Evolutionary conservation across 805 yeast genomes (phyloP), one percentile per base, ranked within the genome.

Genomic region (Lipomyces japonicus): DNA sequence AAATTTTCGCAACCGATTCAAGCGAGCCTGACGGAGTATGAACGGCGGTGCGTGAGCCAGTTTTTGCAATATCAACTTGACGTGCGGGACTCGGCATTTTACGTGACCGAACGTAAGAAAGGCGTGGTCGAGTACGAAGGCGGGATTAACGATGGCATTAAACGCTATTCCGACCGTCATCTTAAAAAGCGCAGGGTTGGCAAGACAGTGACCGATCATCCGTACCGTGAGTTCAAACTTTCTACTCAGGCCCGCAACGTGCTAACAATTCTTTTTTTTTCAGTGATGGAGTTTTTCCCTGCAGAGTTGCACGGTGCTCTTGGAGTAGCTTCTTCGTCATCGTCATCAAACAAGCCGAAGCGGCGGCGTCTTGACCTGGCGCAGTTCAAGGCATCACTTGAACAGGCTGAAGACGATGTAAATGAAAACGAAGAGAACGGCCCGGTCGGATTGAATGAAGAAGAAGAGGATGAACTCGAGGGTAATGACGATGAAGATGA

Each of bases 161-260:
- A 59, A 40, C 55, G 63, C 6, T 59, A 59, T 42, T 54, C 63
- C 2, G 63, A 59, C 39, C 42, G 58, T 19, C 57, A 53, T 38
- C 47, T 52, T 1, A 46, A 42, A 28, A 43, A 43, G 32, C 47
- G 48, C 10, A 51, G 50, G 36, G 32, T 23, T 16, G 54, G 61
- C 12, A 53, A 52, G 31, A 39, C 53, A 6, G 50, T 55, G 26
- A 21, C 53, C 12, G 61, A 57, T 25, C 61, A 57, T 31, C 61
- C 61, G 2, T 57, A 55, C 46, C 46, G 56, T 53, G 36, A 23
- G 55, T 43, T 21, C 24, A 6, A 2, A n/a, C 18, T 37, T 16
- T 18, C 12, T 22, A 18, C 19, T 10, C 23, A 24, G 16, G 10
- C 19, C 5, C 2, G 21, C 12, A 18, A 31, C 19, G 26, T 12